Evolutionary conservation across 768 basidiomycete species (phyloP).

Genomic region (Suillus occidentalis): DNA sequence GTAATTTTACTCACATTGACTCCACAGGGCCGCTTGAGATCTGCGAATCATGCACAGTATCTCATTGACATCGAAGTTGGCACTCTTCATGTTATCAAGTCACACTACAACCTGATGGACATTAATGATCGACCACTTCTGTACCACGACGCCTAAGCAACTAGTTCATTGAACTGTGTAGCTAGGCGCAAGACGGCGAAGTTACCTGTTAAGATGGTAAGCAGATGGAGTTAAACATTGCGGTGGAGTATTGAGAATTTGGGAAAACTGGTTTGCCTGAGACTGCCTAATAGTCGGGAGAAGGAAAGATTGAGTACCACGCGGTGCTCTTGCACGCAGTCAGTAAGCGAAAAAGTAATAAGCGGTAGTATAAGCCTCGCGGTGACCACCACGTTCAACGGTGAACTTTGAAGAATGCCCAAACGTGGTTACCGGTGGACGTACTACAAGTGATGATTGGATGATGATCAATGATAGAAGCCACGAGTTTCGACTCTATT

Average conservation of each 20-base stretch:
- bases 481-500: neutral
- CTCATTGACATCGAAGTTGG: neutral
- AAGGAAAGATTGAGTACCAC: neutral
- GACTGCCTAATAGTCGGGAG: neutral
- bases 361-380: neutral
- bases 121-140: neutral
- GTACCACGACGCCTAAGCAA: neutral
- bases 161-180: neutral
- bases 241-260: neutral
- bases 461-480: constrained; percentile 3
- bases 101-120: neutral
- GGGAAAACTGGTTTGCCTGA: neutral
- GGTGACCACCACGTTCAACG: neutral
- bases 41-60: neutral
- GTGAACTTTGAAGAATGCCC: constrained; percentile 1
- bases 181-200: neutral
- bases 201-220: neutral
- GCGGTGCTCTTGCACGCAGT: neutral
- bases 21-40: neutral
- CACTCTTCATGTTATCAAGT: neutral
- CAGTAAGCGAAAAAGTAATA: neutral
- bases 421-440: neutral
- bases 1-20: neutral
- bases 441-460: neutral
- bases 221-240: neutral